Percentiles rank a stretch among this genome's conserved stretches.
Evolutionary conservation across 2,329 filamentous ascomycete species (phyloP).

Genomic region (Cadophora gregata): DNA sequence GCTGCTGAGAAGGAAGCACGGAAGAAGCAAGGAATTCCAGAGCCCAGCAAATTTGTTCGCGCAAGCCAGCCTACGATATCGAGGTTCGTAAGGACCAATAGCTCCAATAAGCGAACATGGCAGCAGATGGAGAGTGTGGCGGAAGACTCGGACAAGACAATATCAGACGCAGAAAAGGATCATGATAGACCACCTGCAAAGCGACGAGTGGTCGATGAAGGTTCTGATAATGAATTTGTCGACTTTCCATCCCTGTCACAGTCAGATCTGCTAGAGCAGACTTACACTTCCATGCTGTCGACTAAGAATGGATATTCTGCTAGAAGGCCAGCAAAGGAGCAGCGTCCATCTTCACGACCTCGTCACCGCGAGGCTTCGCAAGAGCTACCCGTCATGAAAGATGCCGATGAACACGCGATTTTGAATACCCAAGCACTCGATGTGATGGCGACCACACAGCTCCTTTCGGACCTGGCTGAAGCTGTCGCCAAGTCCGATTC

Average conservation of each 20-base stretch:
- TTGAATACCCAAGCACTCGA: conserved; percentile 22
- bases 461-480: conserved; percentile 31
- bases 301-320: not conserved
- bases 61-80: conserved; percentile 65
- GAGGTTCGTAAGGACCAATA: conserved; percentile 51
- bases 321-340: conserved; percentile 4
- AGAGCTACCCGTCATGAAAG: conserved; percentile 21
- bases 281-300: conserved; percentile 30
- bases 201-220: conserved; percentile 22
- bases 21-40: conserved; percentile 58
- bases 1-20: conserved; percentile 55
- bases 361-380: conserved; percentile 15
- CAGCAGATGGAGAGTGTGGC: conserved; percentile 30
- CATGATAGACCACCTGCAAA: conserved; percentile 26
- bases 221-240: conserved; percentile 44
- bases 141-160: conserved; percentile 32
- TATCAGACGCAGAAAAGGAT: not conserved
- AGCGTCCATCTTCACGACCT: not conserved
- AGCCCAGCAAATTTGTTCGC: conserved; percentile 54
- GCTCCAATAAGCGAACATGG: conserved; percentile 34
- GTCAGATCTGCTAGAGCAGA: conserved; percentile 36
- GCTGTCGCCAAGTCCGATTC: conserved; percentile 24
- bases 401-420: conserved; percentile 21
- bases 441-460: conserved; percentile 31
- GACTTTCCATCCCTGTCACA: conserved; percentile 43